Conservation (phyloP, 75 land plant species). For the Pinus tabuliformis region DNA sequence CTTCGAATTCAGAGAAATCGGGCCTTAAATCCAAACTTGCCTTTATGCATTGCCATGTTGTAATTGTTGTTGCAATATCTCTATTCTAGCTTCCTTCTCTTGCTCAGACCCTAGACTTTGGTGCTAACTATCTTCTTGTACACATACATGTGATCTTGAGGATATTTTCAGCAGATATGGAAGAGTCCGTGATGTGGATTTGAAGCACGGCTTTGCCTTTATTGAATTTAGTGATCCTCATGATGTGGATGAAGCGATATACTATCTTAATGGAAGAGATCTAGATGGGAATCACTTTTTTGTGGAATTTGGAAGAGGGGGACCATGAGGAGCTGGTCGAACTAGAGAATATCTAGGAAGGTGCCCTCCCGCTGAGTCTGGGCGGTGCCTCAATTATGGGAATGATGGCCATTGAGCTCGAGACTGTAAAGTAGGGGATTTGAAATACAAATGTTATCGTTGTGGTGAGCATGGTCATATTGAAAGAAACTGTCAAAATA, state of each 20-base stretch:
- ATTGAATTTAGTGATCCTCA: conserved; percentile 93
- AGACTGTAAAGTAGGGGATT: conserved; percentile 95
- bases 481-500: conserved; percentile 84
- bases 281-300: conserved; percentile 82
- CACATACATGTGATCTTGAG: conserved; percentile 80
- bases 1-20: too few species aligned
- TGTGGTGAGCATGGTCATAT: conserved; percentile 92
- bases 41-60: too few species aligned
- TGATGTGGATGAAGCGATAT: conserved; percentile 96
- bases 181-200: conserved; percentile 99
- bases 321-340: conserved; percentile 61
- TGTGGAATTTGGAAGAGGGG: conserved; percentile 93
- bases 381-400: conserved; percentile 95
- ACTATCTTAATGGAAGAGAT: conserved; percentile 80
- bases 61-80: too few species aligned
- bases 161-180: conserved; percentile 88
- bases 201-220: conserved; percentile 99
- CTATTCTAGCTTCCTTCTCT: too few species aligned
- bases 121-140: conserved; percentile 42
- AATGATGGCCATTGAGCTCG: conserved; percentile 97
- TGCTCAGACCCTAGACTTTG: too few species aligned
- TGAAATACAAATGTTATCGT: conserved; percentile 92
- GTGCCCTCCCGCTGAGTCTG: conserved; percentile 93
- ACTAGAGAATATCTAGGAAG: conserved; percentile 71
- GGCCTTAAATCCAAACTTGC: too few species aligned